Conservation (phyloP, 139 green algal genomes). For the Auxenochlorella protothecoides region DNA sequence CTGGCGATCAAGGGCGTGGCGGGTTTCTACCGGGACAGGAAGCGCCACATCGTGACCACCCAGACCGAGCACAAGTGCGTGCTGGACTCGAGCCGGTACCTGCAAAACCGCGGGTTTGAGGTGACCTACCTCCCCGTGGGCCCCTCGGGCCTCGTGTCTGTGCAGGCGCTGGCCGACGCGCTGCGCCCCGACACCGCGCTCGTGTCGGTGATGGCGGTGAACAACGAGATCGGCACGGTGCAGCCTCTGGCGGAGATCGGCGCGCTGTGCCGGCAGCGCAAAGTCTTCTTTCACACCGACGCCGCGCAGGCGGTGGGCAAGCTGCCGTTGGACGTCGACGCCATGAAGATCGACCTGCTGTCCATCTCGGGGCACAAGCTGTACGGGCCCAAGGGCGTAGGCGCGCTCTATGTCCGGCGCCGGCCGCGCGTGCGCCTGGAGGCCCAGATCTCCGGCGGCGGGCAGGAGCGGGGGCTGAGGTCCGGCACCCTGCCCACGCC, state of each 20-base stretch:
- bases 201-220: slow-evolving; percentile 89
- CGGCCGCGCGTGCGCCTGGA: slow-evolving; percentile 89
- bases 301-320: slow-evolving; percentile 87
- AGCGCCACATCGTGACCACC: slow-evolving; percentile 92
- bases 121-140: slow-evolving; percentile 93
- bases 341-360: slow-evolving; percentile 81
- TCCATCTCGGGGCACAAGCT: slow-evolving; percentile 96
- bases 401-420: slow-evolving; percentile 89
- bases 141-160: slow-evolving; percentile 73
- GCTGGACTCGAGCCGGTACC: slow-evolving; percentile 84
- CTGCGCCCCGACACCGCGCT: slow-evolving; percentile 83
- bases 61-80: slow-evolving; percentile 90
- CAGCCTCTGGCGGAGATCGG: slow-evolving; percentile 91
- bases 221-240: slow-evolving; percentile 96
- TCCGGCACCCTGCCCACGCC: slow-evolving; percentile 73
- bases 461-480: slow-evolving; percentile 89
- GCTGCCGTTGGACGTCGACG: slow-evolving; percentile 85
- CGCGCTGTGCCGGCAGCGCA: slow-evolving; percentile 58
- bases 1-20: slow-evolving; percentile 93
- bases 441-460: slow-evolving; percentile 88
- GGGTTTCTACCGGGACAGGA: slow-evolving; percentile 88
- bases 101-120: slow-evolving; percentile 83
- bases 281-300: slow-evolving; percentile 96
- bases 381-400: slow-evolving; percentile 94
- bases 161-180: slow-evolving; percentile 62